Percentiles rank a stretch among this genome's conserved stretches.
Evolutionary conservation across 2,329 filamentous ascomycete species (phyloP).

Genomic region (Alternaria viburni): DNA sequence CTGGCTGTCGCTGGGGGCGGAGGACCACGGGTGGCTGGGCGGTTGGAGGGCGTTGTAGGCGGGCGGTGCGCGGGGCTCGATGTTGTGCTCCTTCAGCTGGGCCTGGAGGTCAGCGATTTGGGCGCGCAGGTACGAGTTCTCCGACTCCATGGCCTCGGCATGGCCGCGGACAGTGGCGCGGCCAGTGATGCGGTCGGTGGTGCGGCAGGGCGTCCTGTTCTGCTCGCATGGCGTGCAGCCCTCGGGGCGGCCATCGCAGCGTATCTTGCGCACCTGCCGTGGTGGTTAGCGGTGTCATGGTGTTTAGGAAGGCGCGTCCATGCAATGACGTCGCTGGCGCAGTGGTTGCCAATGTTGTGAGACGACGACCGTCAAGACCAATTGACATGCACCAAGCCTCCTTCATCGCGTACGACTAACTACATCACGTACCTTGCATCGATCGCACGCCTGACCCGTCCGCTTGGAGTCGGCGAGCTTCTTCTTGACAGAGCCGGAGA

Average conservation of each 20-base stretch:
- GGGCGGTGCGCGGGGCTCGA: constrained; percentile 62
- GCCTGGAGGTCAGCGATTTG: constrained; percentile 73
- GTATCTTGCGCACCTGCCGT: constrained; percentile 78
- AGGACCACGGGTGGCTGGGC: constrained; percentile 25
- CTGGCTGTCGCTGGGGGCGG: constrained; percentile 22
- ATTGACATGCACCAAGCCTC: background rate
- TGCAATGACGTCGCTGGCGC: background rate
- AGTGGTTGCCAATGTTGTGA: background rate
- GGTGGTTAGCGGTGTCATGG: constrained; percentile 5
- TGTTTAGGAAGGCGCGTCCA: background rate
- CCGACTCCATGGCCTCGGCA: constrained; percentile 75
- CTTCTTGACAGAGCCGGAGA: constrained; percentile 55
- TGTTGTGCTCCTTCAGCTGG: constrained; percentile 65
- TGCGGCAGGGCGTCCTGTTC: constrained; percentile 78
- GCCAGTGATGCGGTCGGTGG: constrained; percentile 85
- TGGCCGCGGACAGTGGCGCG: constrained; percentile 80
- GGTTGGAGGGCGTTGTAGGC: constrained; percentile 38
- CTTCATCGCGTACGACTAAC: background rate
- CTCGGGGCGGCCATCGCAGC: constrained; percentile 79
- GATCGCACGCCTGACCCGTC: constrained; percentile 86
- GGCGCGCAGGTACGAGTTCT: constrained; percentile 70
- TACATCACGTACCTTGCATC: constrained; percentile 71
- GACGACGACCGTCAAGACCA: background rate
- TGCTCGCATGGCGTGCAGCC: constrained; percentile 83
- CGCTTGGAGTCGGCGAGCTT: constrained; percentile 61